Evolutionary conservation across 257 asterid species (phyloP), one percentile per base, ranked within the genome.

Genomic region (Jaltomata sinuosa): DNA sequence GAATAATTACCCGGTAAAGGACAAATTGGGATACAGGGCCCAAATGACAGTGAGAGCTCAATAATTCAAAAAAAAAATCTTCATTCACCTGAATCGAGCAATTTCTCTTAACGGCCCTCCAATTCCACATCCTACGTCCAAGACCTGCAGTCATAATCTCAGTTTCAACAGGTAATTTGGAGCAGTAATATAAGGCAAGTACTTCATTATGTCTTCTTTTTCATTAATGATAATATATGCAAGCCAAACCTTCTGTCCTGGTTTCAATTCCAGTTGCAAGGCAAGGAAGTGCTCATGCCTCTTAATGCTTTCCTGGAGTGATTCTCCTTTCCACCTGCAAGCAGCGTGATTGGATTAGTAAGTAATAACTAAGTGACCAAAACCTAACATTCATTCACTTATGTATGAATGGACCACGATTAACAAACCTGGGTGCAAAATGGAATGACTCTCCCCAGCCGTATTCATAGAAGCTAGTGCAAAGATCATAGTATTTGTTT

Each of bases 391-490:
- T 27, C 22, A 25, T 47, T 18, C 61, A 49, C 61, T 16, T 49
- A 49, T 27, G 61, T 34, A 49, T 27, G 53, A 74, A 83, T 50
- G 32, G 80, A 67, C 18, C 32, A 49, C 6, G 80, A 67, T 36
- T 16, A 77, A 21, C 85, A 45, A 86, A 93, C 99, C 99, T 93
- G 87, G 97, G 98, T 10, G 99, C 99, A 87, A 96, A 96, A 87
- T 96, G 99, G 91, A 96, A 96, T 68, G 98, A 96, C 87, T 96
- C 97, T 85, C 99, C 99, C 99, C 99, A 94, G 79, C 99, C 99
- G 84, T 96, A 96, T 89, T 96, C 99, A 6, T 96, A 96, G 95
- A 96, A 96, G 90, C 99, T 96, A 85, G 99, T 96, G 78, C 90
- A 98, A 78, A 96, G 99, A 90, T 96, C 98, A 88, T 96, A 96